These are phyloP conservation scores for Boletellus sp. DNA, from an alignment of 1,284 basidiomycete species.

Conservation along the genomic window DNA sequence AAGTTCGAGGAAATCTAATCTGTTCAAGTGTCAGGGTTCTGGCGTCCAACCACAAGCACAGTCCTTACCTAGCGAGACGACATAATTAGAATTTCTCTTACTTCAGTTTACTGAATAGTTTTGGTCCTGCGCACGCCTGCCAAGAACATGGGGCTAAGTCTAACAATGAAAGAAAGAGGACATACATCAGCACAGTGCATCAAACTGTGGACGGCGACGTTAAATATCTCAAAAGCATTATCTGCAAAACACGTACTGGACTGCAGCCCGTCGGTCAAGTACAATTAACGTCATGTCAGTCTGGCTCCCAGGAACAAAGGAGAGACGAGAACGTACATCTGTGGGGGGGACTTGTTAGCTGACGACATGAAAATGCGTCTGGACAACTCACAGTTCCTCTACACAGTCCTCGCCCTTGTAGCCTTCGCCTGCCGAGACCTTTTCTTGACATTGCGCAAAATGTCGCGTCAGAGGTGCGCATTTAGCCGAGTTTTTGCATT, in stretches of 20 bases:
- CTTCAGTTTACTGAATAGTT: slow-evolving; percentile 70
- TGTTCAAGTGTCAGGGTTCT: slow-evolving; percentile 6
- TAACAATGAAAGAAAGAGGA: slow-evolving; percentile 11
- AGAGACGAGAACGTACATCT: slow-evolving; percentile 48
- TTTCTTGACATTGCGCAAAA: slow-evolving; percentile 89
- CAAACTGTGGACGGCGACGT: slow-evolving; percentile 48
- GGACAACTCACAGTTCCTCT: slow-evolving; percentile 72
- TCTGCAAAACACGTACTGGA: slow-evolving; percentile 55
- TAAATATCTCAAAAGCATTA: slow-evolving; percentile 1
- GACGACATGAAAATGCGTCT: slow-evolving; percentile 7
- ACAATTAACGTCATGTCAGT: slow-evolving; percentile 12
- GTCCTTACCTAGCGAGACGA: slow-evolving; percentile 21
- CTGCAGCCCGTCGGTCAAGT: slow-evolving; percentile 30
- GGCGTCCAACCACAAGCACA: background rate
- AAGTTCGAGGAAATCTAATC: slow-evolving; percentile 16
- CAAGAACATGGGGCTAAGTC: slow-evolving; percentile 5
- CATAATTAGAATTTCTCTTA: slow-evolving; percentile 25
- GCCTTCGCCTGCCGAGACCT: slow-evolving; percentile 76
- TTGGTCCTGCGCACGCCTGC: slow-evolving; percentile 72
- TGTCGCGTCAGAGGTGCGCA: slow-evolving; percentile 77
- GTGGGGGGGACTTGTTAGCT: slow-evolving; percentile 10
- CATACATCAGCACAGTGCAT: slow-evolving; percentile 89
- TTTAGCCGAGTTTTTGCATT: slow-evolving; percentile 66
- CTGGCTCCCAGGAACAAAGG: slow-evolving; percentile 5
- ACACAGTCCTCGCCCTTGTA: slow-evolving; percentile 89